Conservation (phyloP, 441 rosid genomes). For the Pelargonium australe region DNA sequence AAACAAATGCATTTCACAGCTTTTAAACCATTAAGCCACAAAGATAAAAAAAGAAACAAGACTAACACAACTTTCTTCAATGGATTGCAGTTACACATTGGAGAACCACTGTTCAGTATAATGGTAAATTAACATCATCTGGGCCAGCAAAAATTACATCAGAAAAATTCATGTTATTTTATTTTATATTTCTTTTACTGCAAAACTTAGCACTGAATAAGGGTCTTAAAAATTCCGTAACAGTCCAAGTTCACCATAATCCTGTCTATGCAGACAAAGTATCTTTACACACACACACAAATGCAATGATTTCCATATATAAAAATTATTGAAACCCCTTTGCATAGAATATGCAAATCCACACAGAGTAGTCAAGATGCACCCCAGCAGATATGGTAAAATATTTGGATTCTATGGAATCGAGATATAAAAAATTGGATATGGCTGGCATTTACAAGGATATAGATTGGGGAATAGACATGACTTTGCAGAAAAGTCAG, state of each 20-base stretch:
- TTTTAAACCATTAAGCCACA: not conserved
- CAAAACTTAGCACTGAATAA: too few relatives aligned
- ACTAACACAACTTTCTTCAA: too few relatives aligned
- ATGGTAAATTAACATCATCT: too few relatives aligned
- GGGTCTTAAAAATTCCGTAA: too few relatives aligned
- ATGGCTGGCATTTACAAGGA: not conserved
- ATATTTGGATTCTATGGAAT: not conserved
- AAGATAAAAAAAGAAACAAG: not conserved
- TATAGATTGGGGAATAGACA: not conserved
- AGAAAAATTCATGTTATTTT: too few relatives aligned
- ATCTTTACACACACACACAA: not conserved
- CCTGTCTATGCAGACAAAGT: not conserved
- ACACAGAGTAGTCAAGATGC: not conserved
- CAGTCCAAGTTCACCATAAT: too few relatives aligned
- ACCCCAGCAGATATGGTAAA: not conserved
- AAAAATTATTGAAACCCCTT: not conserved
- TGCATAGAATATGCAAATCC: not conserved
- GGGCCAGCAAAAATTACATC: too few relatives aligned
- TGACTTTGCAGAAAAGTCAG: not conserved
- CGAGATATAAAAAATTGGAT: not conserved
- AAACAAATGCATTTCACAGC: not conserved
- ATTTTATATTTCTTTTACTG: too few relatives aligned
- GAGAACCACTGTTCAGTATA: too few relatives aligned
- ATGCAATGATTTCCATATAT: not conserved
- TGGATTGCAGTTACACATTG: too few relatives aligned